These are phyloP conservation scores for Middelhovenomyces tepae DNA, from an alignment of 805 yeast species.

Conservation along the genomic window DNA sequence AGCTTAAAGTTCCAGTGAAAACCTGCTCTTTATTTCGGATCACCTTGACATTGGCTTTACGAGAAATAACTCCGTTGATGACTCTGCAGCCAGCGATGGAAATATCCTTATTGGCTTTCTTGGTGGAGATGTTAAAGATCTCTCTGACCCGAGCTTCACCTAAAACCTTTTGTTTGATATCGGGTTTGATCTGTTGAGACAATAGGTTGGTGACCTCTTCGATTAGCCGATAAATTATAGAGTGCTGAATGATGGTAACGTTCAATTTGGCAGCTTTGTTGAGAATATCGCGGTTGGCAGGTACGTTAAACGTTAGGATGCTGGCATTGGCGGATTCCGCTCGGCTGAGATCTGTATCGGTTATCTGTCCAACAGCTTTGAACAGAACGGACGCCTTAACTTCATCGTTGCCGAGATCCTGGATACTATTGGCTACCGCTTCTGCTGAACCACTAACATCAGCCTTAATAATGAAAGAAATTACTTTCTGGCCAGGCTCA, in stretches of 20 bases:
- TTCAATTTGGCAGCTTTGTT: conserved; percentile 48
- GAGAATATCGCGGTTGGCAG: conserved; percentile 55
- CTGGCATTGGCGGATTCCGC: conserved; percentile 65
- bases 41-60: conserved; percentile 51
- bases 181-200: conserved; percentile 52
- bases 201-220: conserved; percentile 70
- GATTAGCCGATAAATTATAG: conserved; percentile 78
- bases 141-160: conserved; percentile 65
- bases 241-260: conserved; percentile 54
- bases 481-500: conserved; percentile 18
- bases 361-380: conserved; percentile 71
- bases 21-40: conserved; percentile 41
- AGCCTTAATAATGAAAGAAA: conserved; percentile 62
- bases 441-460: conserved; percentile 95
- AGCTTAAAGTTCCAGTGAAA: conserved; percentile 53
- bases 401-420: conserved; percentile 79
- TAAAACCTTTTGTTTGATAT: conserved; percentile 52
- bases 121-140: conserved; percentile 58
- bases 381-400: conserved; percentile 61
- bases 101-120: conserved; percentile 38
- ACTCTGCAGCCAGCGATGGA: conserved; percentile 87
- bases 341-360: conserved; percentile 55
- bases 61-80: conserved; percentile 52
- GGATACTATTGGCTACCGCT: conserved; percentile 77
- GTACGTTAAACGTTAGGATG: conserved; percentile 69